These are phyloP conservation scores for Leccinum truebloodii DNA, from an alignment of 768 basidiomycete species.

Conservation along the genomic window DNA sequence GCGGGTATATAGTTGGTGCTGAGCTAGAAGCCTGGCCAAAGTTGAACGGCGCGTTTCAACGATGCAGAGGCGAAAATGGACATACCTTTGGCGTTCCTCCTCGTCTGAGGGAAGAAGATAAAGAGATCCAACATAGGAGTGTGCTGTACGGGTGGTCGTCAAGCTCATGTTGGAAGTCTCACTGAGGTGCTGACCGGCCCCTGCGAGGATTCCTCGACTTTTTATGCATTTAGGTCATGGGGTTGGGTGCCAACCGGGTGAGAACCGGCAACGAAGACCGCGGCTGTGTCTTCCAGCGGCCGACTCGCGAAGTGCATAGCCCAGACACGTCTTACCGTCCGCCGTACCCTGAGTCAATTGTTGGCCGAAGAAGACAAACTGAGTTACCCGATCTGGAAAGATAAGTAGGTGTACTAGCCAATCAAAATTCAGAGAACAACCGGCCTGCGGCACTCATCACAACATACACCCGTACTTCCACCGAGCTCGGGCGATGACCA, in stretches of 20 bases:
- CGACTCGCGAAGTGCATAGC: not conserved
- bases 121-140: constrained; percentile 20
- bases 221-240: not conserved
- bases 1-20: constrained; percentile 24
- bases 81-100: constrained; percentile 27
- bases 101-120: constrained; percentile 31
- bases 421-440: not conserved
- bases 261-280: not conserved
- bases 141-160: constrained; percentile 13
- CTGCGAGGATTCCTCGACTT: not conserved
- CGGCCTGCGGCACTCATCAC: not conserved
- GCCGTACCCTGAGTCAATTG: no score
- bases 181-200: not conserved
- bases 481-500: not conserved
- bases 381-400: not conserved
- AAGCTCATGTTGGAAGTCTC: constrained; percentile 7
- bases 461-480: not conserved
- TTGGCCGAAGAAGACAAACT: no score
- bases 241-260: not conserved
- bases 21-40: constrained; percentile 10
- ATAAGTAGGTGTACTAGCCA: not conserved
- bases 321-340: not conserved
- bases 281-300: not conserved
- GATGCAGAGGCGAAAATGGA: no score
- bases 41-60: not conserved